Conservation (phyloP, 108 stramenopile genomes). For the Skeletonema potamos region DNA sequence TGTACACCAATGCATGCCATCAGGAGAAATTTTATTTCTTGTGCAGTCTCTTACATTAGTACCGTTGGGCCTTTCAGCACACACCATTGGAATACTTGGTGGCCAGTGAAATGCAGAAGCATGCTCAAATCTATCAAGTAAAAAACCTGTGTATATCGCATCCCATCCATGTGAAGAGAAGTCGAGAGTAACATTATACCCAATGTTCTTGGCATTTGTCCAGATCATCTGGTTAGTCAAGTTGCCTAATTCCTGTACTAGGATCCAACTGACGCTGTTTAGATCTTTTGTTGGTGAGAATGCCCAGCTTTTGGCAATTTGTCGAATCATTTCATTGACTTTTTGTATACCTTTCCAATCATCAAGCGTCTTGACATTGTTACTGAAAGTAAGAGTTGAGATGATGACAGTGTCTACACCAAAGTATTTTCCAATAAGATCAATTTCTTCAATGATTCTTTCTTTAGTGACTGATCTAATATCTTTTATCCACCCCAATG, state of each 20-base stretch:
- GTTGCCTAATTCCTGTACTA: slow-evolving; percentile 23
- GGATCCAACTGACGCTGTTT: slow-evolving; percentile 5
- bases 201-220: slow-evolving; percentile 26
- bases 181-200: slow-evolving; percentile 12
- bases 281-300: not conserved
- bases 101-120: not conserved
- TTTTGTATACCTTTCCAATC: slow-evolving; percentile 17
- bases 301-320: slow-evolving; percentile 18
- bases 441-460: slow-evolving; percentile 13
- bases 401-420: slow-evolving; percentile 17
- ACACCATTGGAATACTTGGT: slow-evolving; percentile 19
- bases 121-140: slow-evolving; percentile 17
- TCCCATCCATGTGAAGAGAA: slow-evolving; percentile 10
- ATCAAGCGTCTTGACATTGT: slow-evolving; percentile 21
- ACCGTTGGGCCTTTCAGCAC: slow-evolving; percentile 13
- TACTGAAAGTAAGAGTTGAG: slow-evolving; percentile 19
- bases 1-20: slow-evolving; percentile 34
- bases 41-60: slow-evolving; percentile 8
- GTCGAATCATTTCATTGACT: slow-evolving; percentile 26
- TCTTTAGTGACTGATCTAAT: slow-evolving; percentile 16
- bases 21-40: slow-evolving; percentile 22
- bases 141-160: not conserved
- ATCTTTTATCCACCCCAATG: slow-evolving; percentile 21
- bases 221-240: slow-evolving; percentile 30
- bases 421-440: slow-evolving; percentile 1